Evolutionary conservation across 805 yeast genomes (phyloP).

Genomic region (Candida rishiriensis): DNA sequence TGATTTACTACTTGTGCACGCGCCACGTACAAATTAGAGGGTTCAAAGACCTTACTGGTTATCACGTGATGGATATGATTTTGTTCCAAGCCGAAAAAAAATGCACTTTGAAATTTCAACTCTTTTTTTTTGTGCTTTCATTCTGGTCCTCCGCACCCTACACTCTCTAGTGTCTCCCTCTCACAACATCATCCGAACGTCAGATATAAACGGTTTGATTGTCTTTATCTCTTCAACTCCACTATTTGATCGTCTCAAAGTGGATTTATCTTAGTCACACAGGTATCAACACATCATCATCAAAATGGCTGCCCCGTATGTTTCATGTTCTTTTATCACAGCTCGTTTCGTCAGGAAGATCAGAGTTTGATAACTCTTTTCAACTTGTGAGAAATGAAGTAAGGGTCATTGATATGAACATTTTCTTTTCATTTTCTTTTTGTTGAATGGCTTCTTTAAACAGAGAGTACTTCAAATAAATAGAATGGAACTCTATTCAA

Average conservation of each 20-base stretch:
- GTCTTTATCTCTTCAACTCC: background rate
- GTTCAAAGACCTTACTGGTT: background rate
- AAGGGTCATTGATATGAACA: too few species aligned
- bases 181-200: background rate
- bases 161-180: background rate
- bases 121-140: background rate
- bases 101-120: background rate
- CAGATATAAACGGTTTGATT: background rate
- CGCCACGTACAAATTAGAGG: too few species aligned
- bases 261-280: background rate
- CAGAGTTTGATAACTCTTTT: background rate
- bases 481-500: too few species aligned
- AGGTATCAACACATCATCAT: background rate
- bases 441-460: too few species aligned
- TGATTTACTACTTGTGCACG: too few species aligned
- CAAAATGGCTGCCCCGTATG: slow-evolving; percentile 29
- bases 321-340: slow-evolving; percentile 7
- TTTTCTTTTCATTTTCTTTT: too few species aligned
- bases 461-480: too few species aligned
- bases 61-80: slow-evolving; percentile 2
- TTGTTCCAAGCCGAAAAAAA: too few species aligned
- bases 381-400: background rate
- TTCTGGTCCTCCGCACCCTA: too few species aligned
- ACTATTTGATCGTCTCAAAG: background rate
- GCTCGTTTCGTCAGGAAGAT: background rate